These are phyloP conservation scores for Paulownia fortunei DNA, from an alignment of 257 asterid genomes.

Conservation along the genomic window DNA sequence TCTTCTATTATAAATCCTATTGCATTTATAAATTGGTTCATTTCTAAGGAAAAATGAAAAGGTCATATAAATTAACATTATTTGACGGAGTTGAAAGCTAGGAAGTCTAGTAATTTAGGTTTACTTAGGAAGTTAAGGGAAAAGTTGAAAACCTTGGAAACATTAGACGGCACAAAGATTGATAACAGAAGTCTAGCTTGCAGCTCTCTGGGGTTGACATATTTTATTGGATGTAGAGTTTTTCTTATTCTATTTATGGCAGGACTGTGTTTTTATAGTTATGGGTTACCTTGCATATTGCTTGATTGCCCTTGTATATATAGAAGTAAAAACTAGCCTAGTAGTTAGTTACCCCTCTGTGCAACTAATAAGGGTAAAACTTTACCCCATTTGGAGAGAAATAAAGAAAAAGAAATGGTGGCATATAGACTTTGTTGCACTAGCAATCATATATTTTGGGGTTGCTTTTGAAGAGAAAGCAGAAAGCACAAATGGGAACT, in stretches of 20 bases:
- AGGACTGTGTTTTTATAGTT: not conserved
- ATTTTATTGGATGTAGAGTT: not conserved
- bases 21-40: not conserved
- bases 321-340: not conserved
- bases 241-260: not conserved
- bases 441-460: not conserved
- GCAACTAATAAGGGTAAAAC: constrained; percentile 6
- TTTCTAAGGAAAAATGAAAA: not conserved
- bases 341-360: not conserved
- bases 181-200: not conserved
- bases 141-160: not conserved
- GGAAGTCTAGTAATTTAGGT: not conserved
- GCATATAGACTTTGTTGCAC: not conserved
- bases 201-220: not conserved
- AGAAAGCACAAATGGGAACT: not conserved
- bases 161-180: not conserved
- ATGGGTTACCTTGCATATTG: not conserved
- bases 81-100: not conserved
- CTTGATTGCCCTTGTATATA: not conserved
- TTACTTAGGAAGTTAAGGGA: not conserved
- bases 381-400: not conserved
- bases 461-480: not conserved
- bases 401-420: not conserved
- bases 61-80: not conserved
- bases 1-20: too few relatives aligned